Conservation (phyloP, 768 basidiomycete species). For the Leccinum ochraceum region DNA sequence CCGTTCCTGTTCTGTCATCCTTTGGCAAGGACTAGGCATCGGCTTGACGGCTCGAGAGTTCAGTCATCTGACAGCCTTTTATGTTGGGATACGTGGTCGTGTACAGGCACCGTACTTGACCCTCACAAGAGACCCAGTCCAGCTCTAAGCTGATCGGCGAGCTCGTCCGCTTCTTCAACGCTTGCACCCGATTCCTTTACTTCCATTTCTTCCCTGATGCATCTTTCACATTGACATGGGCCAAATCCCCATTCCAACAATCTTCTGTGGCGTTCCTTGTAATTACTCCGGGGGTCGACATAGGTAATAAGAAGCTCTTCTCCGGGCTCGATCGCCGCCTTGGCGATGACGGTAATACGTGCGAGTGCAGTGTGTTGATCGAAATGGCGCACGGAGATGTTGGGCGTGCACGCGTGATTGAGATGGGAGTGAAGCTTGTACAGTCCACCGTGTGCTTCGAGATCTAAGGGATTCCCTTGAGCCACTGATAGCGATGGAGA, state of each 20-base stretch:
- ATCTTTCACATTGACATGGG: constrained; percentile 66
- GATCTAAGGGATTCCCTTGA: constrained; percentile 42
- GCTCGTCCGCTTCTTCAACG: constrained; percentile 37
- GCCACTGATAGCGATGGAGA: constrained; percentile 2
- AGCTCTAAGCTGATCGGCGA: constrained; percentile 63
- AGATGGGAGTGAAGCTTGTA: constrained; percentile 86
- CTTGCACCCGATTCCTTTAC: constrained; percentile 12
- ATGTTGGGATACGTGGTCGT: not conserved
- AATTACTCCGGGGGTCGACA: constrained; percentile 56
- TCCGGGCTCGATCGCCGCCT: constrained; percentile 58
- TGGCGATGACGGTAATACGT: constrained; percentile 76
- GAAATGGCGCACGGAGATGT: constrained; percentile 75
- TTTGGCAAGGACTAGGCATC: not conserved
- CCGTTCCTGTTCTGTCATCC: not conserved
- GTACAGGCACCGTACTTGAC: not conserved
- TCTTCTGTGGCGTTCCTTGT: constrained; percentile 47
- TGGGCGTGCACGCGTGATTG: constrained; percentile 84
- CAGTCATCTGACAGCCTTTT: not conserved
- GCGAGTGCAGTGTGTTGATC: constrained; percentile 68
- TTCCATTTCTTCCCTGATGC: constrained; percentile 55
- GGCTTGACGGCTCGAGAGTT: not conserved
- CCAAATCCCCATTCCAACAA: constrained; percentile 78
- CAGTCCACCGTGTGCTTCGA: constrained; percentile 85
- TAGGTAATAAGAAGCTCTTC: constrained; percentile 82
- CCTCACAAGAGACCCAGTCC: constrained; percentile 54